Conservation (phyloP, 225 moss, liverwort and hornwort genomes). For the Antitrichia curtipendula region DNA sequence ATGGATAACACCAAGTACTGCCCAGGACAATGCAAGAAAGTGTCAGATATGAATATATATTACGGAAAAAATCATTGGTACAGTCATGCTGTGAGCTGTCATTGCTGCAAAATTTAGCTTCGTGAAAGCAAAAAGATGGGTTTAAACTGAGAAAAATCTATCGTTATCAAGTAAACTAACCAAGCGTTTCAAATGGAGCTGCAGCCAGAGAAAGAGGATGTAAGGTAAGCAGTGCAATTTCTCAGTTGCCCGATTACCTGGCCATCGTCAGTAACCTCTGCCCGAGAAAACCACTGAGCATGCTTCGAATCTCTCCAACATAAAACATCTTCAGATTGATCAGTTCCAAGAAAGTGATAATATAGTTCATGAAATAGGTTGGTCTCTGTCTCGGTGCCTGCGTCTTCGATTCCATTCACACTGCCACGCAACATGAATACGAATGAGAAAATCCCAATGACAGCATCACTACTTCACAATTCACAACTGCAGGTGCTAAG, state of each 20-base stretch:
- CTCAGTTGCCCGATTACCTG: slow-evolving; percentile 20
- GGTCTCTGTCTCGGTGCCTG: slow-evolving; percentile 73
- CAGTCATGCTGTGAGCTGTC: background rate
- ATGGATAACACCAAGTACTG: slow-evolving; percentile 70
- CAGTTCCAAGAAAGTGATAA: slow-evolving; percentile 67
- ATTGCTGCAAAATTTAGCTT: background rate
- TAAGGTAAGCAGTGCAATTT: background rate
- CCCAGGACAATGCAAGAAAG: background rate
- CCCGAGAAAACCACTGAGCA: slow-evolving; percentile 61
- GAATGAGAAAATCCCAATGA: background rate
- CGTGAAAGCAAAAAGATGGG: background rate
- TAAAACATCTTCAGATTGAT: slow-evolving; percentile 69
- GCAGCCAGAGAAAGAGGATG: background rate
- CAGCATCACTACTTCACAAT: background rate
- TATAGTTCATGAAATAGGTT: slow-evolving; percentile 67
- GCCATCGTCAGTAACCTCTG: slow-evolving; percentile 69
- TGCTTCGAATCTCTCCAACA: slow-evolving; percentile 68
- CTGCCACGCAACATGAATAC: slow-evolving; percentile 2
- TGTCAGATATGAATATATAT: background rate
- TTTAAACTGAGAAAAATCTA: too few species aligned
- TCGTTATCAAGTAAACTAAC: background rate
- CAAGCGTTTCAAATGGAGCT: background rate
- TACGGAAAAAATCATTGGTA: background rate
- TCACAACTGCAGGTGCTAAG: background rate
- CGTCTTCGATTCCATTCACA: slow-evolving; percentile 44